Base-by-base conservation (phyloP, 148 eudicot species). In the Polygonum aviculare region DNA sequence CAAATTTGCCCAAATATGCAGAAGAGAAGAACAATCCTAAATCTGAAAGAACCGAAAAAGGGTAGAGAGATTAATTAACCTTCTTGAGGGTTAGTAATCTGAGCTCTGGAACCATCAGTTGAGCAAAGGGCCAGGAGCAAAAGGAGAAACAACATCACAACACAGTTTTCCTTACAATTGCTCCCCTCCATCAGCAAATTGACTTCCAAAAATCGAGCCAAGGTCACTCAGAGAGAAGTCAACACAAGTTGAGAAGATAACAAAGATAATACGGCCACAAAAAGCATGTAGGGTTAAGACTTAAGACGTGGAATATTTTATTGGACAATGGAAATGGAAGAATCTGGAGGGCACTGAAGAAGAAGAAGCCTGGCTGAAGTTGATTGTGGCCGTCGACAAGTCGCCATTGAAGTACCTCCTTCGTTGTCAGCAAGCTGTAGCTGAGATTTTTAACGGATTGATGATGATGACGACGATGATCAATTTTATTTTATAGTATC, bases 111-210 rank as follows among this genome's bases (percentile, higher is more conserved):
- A 36, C 0, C 72, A 19, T 19, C 36, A 67, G 9, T 38, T 44
- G 38, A 67, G 44, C 72, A 67, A 36, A 67, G 45, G 9, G 72
- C 72, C 9, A 15, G 16, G 72, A 67, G 72, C 2, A 36, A 36
- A n/a, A 67, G 14, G 72, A 38, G 44, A 33, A 36, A 14, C 72
- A 67, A 5, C 41, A 67, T 45, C 7, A 36, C 44, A 35, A 44
- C 72, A 16, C 31, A 26, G 31, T 26, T 26, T 26, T 35, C 72
- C 15, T 14, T 36, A 67, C 72, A 36, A 38, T 35, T 21, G 7
- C 45, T 15, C 72, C 72, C 45, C 72, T 45, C 72, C 72, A 38
- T 67, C 72, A 38, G 41, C 44, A 67, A 63, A 67, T 67, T 67
- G 69, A 67, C 44, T 67, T 67, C 21, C 45, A 21, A 5, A 12